These are phyloP conservation scores for Coccomyxa sp. DNA, from an alignment of 139 green algal species.

Conservation along the genomic window DNA sequence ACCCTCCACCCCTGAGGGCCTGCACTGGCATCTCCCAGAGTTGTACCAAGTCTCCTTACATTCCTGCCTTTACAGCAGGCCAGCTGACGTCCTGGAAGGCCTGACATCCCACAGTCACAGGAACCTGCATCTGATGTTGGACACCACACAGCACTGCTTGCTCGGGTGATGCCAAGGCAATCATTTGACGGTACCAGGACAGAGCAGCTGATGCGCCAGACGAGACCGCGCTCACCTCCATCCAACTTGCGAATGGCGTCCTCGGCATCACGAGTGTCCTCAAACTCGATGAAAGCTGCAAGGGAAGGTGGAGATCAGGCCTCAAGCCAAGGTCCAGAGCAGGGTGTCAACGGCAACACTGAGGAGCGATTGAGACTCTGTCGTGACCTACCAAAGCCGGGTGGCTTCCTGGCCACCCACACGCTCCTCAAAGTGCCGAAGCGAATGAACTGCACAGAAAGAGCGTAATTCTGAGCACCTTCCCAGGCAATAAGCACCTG, in stretches of 20 bases:
- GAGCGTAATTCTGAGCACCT: too few species aligned
- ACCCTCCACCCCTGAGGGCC: conserved; percentile 25
- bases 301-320: too few species aligned
- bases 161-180: too few species aligned
- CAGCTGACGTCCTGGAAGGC: too few species aligned
- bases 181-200: too few species aligned
- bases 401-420: conserved; percentile 52
- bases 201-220: too few species aligned
- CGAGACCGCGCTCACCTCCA: conserved; percentile 28
- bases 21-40: background rate
- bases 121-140: too few species aligned
- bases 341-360: background rate
- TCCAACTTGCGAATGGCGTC: conserved; percentile 44
- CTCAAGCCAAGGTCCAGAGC: background rate
- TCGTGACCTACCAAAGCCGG: conserved; percentile 53
- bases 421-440: conserved; percentile 40
- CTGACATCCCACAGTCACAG: too few species aligned
- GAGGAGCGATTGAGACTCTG: background rate
- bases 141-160: too few species aligned
- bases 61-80: background rate
- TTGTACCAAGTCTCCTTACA: background rate
- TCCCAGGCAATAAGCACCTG: too few species aligned
- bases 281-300: conserved; percentile 27
- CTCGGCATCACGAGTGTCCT: conserved; percentile 44
- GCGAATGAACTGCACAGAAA: conserved; percentile 21